Percentiles rank a stretch among this genome's conserved stretches.
These are phyloP conservation scores for Mallotus japonicus DNA, from an alignment of 441 rosid species.

Conservation along the genomic window DNA sequence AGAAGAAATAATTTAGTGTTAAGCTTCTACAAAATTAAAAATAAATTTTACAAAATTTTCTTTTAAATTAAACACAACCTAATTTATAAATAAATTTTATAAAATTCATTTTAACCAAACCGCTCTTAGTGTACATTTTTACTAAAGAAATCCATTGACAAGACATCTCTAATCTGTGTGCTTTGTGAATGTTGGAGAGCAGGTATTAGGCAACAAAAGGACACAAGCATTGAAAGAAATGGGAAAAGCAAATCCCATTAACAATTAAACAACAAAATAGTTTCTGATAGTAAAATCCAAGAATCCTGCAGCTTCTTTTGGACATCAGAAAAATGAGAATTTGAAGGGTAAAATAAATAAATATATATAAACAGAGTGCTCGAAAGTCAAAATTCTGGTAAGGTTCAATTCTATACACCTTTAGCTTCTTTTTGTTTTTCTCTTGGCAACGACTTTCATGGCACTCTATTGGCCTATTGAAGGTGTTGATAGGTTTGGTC, in stretches of 20 bases:
- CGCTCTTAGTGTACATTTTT: too few species aligned
- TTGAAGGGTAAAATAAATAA: neutral
- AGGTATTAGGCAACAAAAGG: neutral
- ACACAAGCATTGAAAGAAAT: neutral
- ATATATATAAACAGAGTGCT: neutral
- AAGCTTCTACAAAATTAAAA: too few species aligned
- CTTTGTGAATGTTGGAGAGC: neutral
- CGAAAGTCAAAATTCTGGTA: constrained; percentile 31
- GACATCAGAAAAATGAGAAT: too few species aligned
- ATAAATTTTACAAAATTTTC: too few species aligned
- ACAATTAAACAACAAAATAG: neutral
- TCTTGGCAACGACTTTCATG: constrained; percentile 24
- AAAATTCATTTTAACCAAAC: too few species aligned
- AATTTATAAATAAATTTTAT: too few species aligned
- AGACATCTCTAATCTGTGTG: neutral
- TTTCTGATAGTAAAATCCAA: neutral
- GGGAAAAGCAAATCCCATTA: neutral
- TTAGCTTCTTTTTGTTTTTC: neutral
- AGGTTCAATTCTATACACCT: constrained; percentile 6
- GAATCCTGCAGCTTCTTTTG: neutral
- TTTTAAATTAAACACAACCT: too few species aligned
- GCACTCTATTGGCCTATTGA: constrained; percentile 6
- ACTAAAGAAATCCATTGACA: neutral
- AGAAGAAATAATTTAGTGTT: too few species aligned
- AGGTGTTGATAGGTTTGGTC: constrained; percentile 25